A percentile compares a stretch with the other conserved stretches of the same genome.
Conservation (phyloP, 1,139 yeast species). For the Suhomyces yuchorum region DNA sequence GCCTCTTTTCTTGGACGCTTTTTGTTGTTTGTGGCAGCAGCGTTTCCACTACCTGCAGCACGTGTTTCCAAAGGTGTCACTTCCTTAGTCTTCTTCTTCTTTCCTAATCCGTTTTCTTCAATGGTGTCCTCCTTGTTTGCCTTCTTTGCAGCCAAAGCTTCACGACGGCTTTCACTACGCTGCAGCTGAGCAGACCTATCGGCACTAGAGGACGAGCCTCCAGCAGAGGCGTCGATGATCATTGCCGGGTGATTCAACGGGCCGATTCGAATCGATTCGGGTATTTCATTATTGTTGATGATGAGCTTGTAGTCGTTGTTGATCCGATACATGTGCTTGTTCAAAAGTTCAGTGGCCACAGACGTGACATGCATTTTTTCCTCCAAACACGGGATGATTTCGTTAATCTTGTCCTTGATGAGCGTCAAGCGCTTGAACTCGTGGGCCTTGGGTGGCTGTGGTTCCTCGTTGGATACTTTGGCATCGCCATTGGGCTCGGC, state of each 20-base stretch:
- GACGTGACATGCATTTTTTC: constrained; percentile 98
- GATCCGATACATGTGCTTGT: constrained; percentile 68
- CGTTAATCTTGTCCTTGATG: constrained; percentile 57
- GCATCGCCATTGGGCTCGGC: not conserved
- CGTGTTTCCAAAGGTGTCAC: constrained; percentile 16
- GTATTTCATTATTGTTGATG: constrained; percentile 71
- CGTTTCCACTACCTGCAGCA: constrained; percentile 6
- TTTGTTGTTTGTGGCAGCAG: constrained; percentile 15
- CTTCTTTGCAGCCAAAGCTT: constrained; percentile 87
- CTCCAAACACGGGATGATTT: constrained; percentile 88
- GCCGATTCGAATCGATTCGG: constrained; percentile 67
- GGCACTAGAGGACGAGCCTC: constrained; percentile 33
- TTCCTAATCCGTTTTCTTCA: constrained; percentile 38
- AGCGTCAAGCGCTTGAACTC: constrained; percentile 24
- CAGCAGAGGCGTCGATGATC: constrained; percentile 53
- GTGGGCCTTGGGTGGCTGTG: constrained; percentile 11
- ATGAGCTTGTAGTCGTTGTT: constrained; percentile 78
- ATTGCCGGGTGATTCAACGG: constrained; percentile 90
- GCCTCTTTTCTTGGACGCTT: constrained; percentile 26
- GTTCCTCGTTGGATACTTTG: constrained; percentile 10
- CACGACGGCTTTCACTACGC: constrained; percentile 82
- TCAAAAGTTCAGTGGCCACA: constrained; percentile 79
- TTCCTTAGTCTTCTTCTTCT: constrained; percentile 33
- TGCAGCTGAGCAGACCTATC: constrained; percentile 66
- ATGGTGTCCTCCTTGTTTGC: constrained; percentile 43